Evolutionary conservation across 805 yeast species (phyloP), one percentile per base, ranked within the genome.

Genomic region (Candida coleopterorum): DNA sequence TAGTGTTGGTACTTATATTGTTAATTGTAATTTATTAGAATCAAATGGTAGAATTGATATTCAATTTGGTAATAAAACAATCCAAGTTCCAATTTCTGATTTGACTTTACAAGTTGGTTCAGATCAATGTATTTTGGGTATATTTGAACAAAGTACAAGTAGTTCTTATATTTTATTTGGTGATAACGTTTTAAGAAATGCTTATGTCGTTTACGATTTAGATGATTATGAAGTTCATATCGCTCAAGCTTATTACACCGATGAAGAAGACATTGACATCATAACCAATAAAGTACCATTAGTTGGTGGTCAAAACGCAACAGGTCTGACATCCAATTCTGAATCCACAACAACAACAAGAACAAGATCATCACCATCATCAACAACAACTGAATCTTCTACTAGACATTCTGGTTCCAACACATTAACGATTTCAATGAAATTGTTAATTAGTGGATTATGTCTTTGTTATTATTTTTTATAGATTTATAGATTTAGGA

Each of bases 181-280:
- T 9, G 88, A 81, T 51, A 70, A 74, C 31, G 74, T 83, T 50
- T 58, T 84, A 44, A 66, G 85, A 37, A 69, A 74, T 39, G 79
- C 81, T 2, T 82, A 80, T 53, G 68, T 77, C 18, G 85, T 79
- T 11, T 79, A 72, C 55, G 82, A 83, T 54, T 58, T 79, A 35
- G 85, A 77, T 22, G 72, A 72, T 49, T 58, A 57, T 32, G 68
- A 74, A 47, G 62, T 82, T 25, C 76, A 84, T 3, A 46, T 82
- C 50, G 85, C 65, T 6, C 62, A 52, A 34, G 58, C 43, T 18
- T 47, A 43, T 14, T 53, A 55, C 37, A 48, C 63, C 23, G 33
- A 45, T 37, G 53, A 54, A 10, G 62, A 61, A 39, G 55, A 74
- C 38, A 66, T 78, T 30, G 77, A 75, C 36, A 63, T 57, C 8